These are phyloP conservation scores for Ascochyta koolunga DNA, from an alignment of 2,329 filamentous ascomycete genomes.

Conservation along the genomic window DNA sequence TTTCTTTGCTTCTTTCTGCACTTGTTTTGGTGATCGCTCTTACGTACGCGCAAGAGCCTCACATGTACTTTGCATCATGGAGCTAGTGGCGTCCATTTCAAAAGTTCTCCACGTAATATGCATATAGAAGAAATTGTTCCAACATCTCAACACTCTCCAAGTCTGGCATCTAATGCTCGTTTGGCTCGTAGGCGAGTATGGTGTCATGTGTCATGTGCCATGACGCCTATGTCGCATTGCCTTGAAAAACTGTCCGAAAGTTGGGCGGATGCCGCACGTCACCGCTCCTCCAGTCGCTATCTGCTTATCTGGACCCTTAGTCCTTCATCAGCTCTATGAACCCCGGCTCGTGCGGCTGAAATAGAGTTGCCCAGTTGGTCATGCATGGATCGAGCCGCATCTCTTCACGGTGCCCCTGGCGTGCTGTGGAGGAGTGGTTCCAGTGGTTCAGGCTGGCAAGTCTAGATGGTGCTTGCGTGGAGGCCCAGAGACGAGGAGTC, in stretches of 20 bases:
- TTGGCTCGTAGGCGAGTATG: too few relatives aligned
- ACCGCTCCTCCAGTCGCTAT: neutral
- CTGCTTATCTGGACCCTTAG: neutral
- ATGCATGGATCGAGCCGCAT: neutral
- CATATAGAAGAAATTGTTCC: slow-evolving; percentile 28
- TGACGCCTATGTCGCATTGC: neutral
- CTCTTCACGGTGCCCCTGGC: neutral
- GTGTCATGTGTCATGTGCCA: neutral
- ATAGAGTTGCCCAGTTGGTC: neutral
- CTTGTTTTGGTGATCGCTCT: slow-evolving; percentile 1
- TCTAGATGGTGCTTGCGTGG: neutral
- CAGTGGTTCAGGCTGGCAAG: neutral
- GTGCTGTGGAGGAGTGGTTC: neutral
- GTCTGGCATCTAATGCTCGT: neutral
- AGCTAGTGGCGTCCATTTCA: slow-evolving; percentile 32
- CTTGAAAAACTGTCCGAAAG: neutral
- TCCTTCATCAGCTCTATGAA: neutral
- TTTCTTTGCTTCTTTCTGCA: slow-evolving; percentile 28
- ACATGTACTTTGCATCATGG: slow-evolving; percentile 30
- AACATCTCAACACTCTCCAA: neutral
- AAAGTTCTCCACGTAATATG: slow-evolving; percentile 38
- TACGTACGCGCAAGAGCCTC: slow-evolving; percentile 1
- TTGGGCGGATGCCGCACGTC: slow-evolving; percentile 4
- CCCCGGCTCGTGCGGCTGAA: neutral
- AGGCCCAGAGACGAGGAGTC: too few relatives aligned